Base-by-base conservation (phyloP, 176 grass and related monocot genomes). In the Alloteropsis semialata region DNA sequence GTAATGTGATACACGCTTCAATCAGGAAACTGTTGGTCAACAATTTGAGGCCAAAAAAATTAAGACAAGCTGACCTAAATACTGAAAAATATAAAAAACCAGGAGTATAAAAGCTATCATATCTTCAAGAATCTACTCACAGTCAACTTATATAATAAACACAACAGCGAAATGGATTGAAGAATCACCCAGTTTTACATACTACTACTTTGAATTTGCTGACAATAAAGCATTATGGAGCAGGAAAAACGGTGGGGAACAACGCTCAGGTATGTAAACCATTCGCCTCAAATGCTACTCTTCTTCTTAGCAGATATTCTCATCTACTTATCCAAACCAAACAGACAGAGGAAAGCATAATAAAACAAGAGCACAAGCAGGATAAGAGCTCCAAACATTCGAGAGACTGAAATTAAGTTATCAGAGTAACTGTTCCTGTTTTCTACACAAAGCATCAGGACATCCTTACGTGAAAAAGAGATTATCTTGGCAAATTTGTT, bases 171-270 rank as follows among this genome's bases (percentile, higher is more conserved):
- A 39, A 4, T 51, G 41, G 22, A 14, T 39, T 25, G 32, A 57
- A 75, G 34, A 41, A 41, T 58, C 10, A 10, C 3, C 7, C 34
- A 58, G 18, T 27, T 58, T 27, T 24, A 8, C n/a, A 9, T 22
- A 58, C 34, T 27, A 3, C 21, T 17, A 39, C 50, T 16, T 39
- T 5, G 33, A 57, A 39, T 76, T 38, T 57, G 21, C 13, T 56
- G 32, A 57, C 50, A 75, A 34, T 18, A 38, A 10, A 76, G 6
- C 14, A 42, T 27, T 59, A 43, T 11, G 1, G 54, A 59, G 6
- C n/a, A 76, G 22, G 14, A 76, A 76, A 76, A 76, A 76, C 34
- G 41, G 14, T 59, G 74, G 58, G 33, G 34, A 59, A 43, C 36
- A 59, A 42, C 28, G 74, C 16, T 61, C 38, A 32, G 55, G 27